These are phyloP conservation scores for Candida lessepsii DNA, from an alignment of 805 yeast species.

Conservation along the genomic window DNA sequence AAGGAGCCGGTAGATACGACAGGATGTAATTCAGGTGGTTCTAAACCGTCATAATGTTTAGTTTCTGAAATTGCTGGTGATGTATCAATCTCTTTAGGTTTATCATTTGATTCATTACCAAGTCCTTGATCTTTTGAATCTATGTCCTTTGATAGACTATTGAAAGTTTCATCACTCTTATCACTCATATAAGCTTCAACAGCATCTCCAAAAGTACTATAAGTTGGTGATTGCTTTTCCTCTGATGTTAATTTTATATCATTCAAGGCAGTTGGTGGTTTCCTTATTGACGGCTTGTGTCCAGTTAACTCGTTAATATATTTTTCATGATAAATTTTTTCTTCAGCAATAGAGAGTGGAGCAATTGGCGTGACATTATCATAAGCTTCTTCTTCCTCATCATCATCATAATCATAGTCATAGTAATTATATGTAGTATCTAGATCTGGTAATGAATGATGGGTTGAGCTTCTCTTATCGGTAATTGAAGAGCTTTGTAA, in stretches of 20 bases:
- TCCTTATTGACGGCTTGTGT: slow-evolving; percentile 34
- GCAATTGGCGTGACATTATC: slow-evolving; percentile 24
- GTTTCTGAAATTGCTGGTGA: background rate
- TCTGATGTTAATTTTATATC: background rate
- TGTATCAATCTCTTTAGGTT: background rate
- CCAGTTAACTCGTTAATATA: slow-evolving; percentile 24
- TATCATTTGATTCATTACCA: no score
- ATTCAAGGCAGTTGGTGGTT: slow-evolving; percentile 29
- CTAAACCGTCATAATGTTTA: background rate
- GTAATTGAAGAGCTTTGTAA: slow-evolving; percentile 23
- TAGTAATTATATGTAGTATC: slow-evolving; percentile 19
- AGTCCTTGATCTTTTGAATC: background rate
- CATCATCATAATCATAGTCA: slow-evolving; percentile 10
- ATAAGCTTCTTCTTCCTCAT: slow-evolving; percentile 12
- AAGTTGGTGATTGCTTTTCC: slow-evolving; percentile 24
- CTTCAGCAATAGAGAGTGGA: slow-evolving; percentile 23
- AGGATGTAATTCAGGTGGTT: slow-evolving; percentile 18
- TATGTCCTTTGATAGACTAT: slow-evolving; percentile 10
- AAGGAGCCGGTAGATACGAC: slow-evolving; percentile 28
- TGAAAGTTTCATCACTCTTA: slow-evolving; percentile 1
- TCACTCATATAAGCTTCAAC: slow-evolving; percentile 28
- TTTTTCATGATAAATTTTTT: slow-evolving; percentile 23
- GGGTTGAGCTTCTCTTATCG: slow-evolving; percentile 18
- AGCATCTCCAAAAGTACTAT: slow-evolving; percentile 31
- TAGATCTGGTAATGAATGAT: slow-evolving; percentile 29